phyloP scores from a whole-genome alignment of 306 rosid genomes.

The Castanea sativa region DNA sequence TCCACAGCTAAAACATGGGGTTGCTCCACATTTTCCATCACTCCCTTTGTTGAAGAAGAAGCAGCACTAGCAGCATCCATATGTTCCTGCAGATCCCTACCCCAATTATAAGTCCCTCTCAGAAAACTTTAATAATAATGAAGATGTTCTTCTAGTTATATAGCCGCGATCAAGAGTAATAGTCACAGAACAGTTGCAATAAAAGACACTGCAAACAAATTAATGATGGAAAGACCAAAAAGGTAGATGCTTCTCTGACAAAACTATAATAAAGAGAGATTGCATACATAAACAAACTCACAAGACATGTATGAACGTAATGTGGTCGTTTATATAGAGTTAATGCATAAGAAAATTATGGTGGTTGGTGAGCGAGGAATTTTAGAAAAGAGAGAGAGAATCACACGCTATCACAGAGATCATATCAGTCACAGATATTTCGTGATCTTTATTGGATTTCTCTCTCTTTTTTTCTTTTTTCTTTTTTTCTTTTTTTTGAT shows the following conservation, averaged over 20 bases:
- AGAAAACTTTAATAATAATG: neutral
- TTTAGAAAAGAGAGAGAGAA: constrained; percentile 33
- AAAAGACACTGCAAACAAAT: constrained; percentile 28
- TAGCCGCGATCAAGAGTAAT: constrained; percentile 12
- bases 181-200: constrained; percentile 30
- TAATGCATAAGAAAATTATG: constrained; percentile 32
- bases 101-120: neutral
- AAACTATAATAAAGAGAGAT: constrained; percentile 7
- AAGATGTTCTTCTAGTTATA: neutral
- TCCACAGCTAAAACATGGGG: constrained; percentile 97
- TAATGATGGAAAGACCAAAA: constrained; percentile 29
- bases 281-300: constrained; percentile 34
- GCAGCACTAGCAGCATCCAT: constrained; percentile 44
- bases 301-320: constrained; percentile 47
- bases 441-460: constrained; percentile 83
- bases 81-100: neutral
- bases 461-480: constrained; percentile 58
- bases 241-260: constrained; percentile 13
- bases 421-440: constrained; percentile 62
- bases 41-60: constrained; percentile 41
- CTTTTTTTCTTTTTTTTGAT: constrained; percentile 29
- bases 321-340: constrained; percentile 28
- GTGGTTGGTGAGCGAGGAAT: constrained; percentile 51
- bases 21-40: constrained; percentile 53
- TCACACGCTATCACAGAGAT: constrained; percentile 9